Evolutionary conservation across 192 early-diverging fungal species (phyloP), one percentile per base, ranked within the genome.

Genomic region (Backusella sp.): DNA sequence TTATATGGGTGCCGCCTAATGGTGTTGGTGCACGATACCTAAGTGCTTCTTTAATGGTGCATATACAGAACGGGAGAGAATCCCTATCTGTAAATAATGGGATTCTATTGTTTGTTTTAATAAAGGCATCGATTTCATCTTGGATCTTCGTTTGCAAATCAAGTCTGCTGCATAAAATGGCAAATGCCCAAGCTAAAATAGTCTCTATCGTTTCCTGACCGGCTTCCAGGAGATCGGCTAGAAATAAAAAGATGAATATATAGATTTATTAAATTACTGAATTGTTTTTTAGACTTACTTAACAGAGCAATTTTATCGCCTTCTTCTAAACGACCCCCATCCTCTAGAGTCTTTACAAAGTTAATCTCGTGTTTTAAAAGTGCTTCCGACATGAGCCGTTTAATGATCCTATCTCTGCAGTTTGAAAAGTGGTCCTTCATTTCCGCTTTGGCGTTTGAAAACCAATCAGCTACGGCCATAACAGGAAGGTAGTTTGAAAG

Each of bases 41-140:
- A n/a, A 76, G 21, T 5, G 23, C 15, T 65, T 80, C 79, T 65
- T 53, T 67, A 3, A 80, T 65, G 17, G 70, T 42, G 17, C 70
- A 72, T 4, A 17, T 19, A 62, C 30, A 36, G 23, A 62, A 72
- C 1, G 79, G 79, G 7, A 77, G 19, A 8, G 76, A 28, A 0
- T 6, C 1, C 56, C 46, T 41, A 32, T 80, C 62, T 0, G 26
- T 12, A 5, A 66, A 66, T 1, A 4, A 9, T n/a, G 79, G 79
- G 14, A 62, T 30, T 15, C 44, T 32, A 1, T 36, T 26, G 1
- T 72, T 17, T 15, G 19, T 15, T 41, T 46, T 39, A 52, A 66
- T 76, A 8, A 67, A n/a, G 5, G 2, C 19, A 44, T 76, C 75
- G 6, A 80, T n/a, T 46, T 80, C 79, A 36, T 35, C 19, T 15